phyloP scores from a whole-genome alignment of 257 asterid genomes.

The Penstemon barbatus region DNA sequence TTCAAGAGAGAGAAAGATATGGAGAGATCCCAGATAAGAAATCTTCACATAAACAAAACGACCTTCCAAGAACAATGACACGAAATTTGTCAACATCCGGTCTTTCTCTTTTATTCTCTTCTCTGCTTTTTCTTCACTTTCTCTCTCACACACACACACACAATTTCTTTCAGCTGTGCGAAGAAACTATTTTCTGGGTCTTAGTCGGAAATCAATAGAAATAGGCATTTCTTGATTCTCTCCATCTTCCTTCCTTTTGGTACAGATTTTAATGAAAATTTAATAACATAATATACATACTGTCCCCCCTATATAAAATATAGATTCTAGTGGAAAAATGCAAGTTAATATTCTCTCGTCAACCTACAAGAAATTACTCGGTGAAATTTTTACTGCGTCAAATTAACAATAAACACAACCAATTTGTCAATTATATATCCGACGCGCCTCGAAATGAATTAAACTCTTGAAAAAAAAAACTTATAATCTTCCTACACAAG shows the following conservation, averaged over 20 bases:
- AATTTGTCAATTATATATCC: no score
- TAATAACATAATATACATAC: slow-evolving; percentile 34
- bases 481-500: no score
- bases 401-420: no score
- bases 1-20: slow-evolving; percentile 28
- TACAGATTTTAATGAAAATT: slow-evolving; percentile 49
- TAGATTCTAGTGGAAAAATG: no score
- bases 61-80: slow-evolving; percentile 89
- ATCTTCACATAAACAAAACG: slow-evolving; percentile 65
- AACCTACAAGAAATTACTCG: no score
- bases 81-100: slow-evolving; percentile 96
- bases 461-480: no score
- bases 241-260: slow-evolving; percentile 54
- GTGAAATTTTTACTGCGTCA: no score
- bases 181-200: slow-evolving; percentile 35
- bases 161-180: no score
- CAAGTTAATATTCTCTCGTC: no score
- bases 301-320: slow-evolving; percentile 28
- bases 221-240: slow-evolving; percentile 74
- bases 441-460: no score
- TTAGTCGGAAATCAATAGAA: slow-evolving; percentile 39
- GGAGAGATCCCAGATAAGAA: slow-evolving; percentile 96
- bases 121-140: slow-evolving; percentile 47
- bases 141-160: slow-evolving; percentile 15
- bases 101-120: slow-evolving; percentile 49